Base-by-base conservation (phyloP, 495 filamentous ascomycete genomes). In the Tuber umbilicatum region DNA sequence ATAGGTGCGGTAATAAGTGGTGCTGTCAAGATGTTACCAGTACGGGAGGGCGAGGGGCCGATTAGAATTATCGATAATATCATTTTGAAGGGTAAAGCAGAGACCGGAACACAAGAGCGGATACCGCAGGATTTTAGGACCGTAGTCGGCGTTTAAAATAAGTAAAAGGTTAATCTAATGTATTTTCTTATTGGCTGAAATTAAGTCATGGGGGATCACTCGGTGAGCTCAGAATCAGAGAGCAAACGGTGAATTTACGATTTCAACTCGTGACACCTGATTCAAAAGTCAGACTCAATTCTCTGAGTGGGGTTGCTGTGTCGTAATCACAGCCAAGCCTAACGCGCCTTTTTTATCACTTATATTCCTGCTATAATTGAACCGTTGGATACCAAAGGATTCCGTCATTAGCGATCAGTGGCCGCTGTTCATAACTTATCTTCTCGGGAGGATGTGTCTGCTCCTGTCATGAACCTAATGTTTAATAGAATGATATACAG, bases 51-150 rank as follows among this genome's bases (percentile, higher is more conserved):
- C 1, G 93, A 98, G 84, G 89, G 90, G 0, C 86, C 92, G 10
- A 95, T 99, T 31, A 87, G 95, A 73, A 84, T 99, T 82, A 97
- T 99, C 82, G 95, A 99, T 82, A 99, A 99, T 79, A 89, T 98
- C 79, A 91, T 96, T 72, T 83, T 95, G 43, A 85, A 87, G 77
- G 87, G 89, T 72, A 78, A 35, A 35, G 12, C 0, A 7, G 55
- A 64, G 27, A 17, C 27, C 55, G 14, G 4, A 4, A 35, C 55
- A 64, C 55, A 35, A 17, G 55, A 35, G 14, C 27, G 27, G 27
- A 1, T 14, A 19, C 0, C 55, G 31, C 55, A 35, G 27, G 16
- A 19, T 31, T 17, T 35, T 12, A 64, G 55, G 31, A 64, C 55
- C 16, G 55, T 64, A 19, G 55, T 64, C 27, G 4, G 4, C 27